Base-by-base conservation (phyloP, 495 filamentous ascomycete genomes). In the Cladorrhinum samala region DNA sequence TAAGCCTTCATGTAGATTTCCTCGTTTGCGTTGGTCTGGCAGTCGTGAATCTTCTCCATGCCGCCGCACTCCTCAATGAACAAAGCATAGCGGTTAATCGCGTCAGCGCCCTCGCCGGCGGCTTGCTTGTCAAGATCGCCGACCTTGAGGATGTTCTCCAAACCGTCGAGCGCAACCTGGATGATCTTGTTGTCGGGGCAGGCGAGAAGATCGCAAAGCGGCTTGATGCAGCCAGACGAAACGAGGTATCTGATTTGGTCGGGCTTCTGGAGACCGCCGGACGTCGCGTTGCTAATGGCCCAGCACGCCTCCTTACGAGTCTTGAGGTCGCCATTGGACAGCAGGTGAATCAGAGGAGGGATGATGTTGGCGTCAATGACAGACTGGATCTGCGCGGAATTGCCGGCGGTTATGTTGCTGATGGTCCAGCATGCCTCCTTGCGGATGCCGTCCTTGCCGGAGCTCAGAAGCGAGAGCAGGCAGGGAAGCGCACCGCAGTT, bases 1-100 rank as follows among this genome's bases (percentile, higher is more conserved):
- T 96, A 99, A 0, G 94, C 95, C 83, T 99, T 99, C 93, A 99
- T 96, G 80, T 99, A 99, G 61, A 99, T 99, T 75, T 99, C 94
- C 74, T 97, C 94, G 74, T 99, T 99, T 74, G 94, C 92, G 61
- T 99, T 99, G 73, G 92, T 96, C 78, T 99, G 94, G 82, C 93
- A 96, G 60, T 96, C 91, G 71, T 99, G 94, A 64, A 99, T 96
- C 84, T 96, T 97, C 77, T 96, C 91, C 94, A 99, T 99, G 58
- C 94, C 94, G 58, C 89, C 89, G 53, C 91, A 93, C 68, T 99
- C 94, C 75, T 99, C 94, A 60, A 99, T 99, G 76, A 93, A 96
- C 57, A 99, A 80, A 25, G 94, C 94, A 68, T 92, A 99, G 50
- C 89, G 87, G 79, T 99, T 99, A 73, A 99, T 85, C 47, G 79